Base-by-base conservation (phyloP, 2,329 filamentous ascomycete genomes). In the Stagonosporopsis chrysanthemi region DNA sequence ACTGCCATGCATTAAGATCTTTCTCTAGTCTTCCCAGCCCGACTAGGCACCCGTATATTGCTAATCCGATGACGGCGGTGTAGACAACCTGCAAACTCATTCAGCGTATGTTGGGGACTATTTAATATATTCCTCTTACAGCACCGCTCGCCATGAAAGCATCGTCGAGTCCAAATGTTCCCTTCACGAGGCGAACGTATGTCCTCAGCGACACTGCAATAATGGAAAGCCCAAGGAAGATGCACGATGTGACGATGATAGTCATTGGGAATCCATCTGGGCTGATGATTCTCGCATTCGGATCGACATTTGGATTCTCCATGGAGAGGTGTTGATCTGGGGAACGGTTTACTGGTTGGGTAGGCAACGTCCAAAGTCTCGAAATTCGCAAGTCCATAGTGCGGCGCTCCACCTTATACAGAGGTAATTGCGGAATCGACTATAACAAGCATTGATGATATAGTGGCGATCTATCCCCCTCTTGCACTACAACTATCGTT, bases 1-100 rank as follows among this genome's bases (percentile, higher is more conserved):
- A 57, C 39, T 69, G 66, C 66, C 65, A 69, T 4, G 24, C 23
- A 36, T 67, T 69, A 5, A 69, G 56, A n/a, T 65, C 53, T 9
- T 43, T 33, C 7, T 62, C 59, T 9, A 64, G 42, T 48, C 66
- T 62, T 11, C 66, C 66, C 0, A 69, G 61, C 1, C 66, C 65
- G 17, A 63, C 60, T 15, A 66, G 58, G 8, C 53, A 52, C 15
- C 42, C 65, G 41, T 67, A 62, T 12, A 62, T 59, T 14, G 65
- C 51, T 17, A 67, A 38, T 40, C 61, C 63, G 6, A 52, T 56
- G 11, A 61, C 60, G 11, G 44, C 49, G 14, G 50, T 53, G 36
- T 67, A 67, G 6, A 58, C 48, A 12, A 62, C 48, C 65, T 67
- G 23, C 8, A 19, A 3, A 23, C 4, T 9, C 5, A 6, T 24